Percentiles rank a stretch among this genome's conserved stretches.
Evolutionary conservation across 345 rosid genomes (phyloP).

Genomic region (Citrus reticulata): DNA sequence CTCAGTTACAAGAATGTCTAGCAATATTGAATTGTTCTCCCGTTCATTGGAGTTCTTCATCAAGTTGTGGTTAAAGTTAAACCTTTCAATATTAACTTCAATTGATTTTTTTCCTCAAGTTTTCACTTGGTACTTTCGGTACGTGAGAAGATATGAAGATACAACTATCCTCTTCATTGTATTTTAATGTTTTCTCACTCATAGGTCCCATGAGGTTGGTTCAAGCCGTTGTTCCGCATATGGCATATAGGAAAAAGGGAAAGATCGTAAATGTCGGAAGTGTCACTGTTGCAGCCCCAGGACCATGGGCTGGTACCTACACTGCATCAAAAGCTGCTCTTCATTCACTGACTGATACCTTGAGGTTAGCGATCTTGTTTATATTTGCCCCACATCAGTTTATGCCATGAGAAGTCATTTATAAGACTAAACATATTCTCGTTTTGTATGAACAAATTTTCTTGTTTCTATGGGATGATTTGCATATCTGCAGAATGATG

Average conservation of each 20-base stretch:
- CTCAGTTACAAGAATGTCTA: background rate
- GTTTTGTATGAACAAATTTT: background rate
- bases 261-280: conserved; percentile 81
- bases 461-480: background rate
- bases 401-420: background rate
- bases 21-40: background rate
- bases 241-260: conserved; percentile 71
- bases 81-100: background rate
- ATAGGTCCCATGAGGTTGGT: conserved; percentile 77
- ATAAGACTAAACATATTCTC: background rate
- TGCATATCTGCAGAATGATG: background rate
- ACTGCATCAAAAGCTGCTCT: conserved; percentile 86
- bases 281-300: conserved; percentile 47
- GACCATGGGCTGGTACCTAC: conserved; percentile 81
- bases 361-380: conserved; percentile 42
- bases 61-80: background rate
- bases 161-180: background rate
- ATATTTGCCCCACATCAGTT: background rate
- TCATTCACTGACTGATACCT: conserved; percentile 72
- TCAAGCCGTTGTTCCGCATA: conserved; percentile 84
- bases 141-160: background rate
- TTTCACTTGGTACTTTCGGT: background rate
- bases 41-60: background rate
- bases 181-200: background rate
- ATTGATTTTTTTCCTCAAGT: background rate